Percentiles rank a stretch among this genome's conserved stretches.
Conservation (phyloP, 768 basidiomycete species). For the Amyloporia xantha region DNA sequence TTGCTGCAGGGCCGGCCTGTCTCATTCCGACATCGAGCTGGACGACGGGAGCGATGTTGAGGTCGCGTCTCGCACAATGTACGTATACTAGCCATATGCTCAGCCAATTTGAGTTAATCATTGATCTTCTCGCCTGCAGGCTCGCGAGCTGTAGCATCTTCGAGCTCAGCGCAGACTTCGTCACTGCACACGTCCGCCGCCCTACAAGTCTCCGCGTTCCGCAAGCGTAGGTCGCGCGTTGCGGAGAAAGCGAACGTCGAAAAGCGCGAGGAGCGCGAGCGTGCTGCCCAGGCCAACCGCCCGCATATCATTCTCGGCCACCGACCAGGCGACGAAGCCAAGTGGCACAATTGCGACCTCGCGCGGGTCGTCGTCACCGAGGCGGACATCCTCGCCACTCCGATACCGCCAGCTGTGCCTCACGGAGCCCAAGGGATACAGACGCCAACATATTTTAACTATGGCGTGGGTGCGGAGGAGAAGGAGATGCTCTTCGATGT, state of each 20-base stretch:
- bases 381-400: constrained; percentile 23
- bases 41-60: constrained; percentile 17
- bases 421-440: constrained; percentile 28
- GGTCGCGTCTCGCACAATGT: constrained; percentile 22
- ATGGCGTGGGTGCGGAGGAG: constrained; percentile 56
- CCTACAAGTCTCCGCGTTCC: constrained; percentile 27
- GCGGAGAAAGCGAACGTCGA: constrained; percentile 38
- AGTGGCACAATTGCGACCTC: constrained; percentile 66
- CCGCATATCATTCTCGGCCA: constrained; percentile 76
- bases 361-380: constrained; percentile 55
- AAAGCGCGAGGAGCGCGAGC: constrained; percentile 37
- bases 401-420: constrained; percentile 5
- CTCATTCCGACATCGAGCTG: constrained; percentile 5
- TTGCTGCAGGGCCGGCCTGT: constrained; percentile 1
- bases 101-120: not conserved
- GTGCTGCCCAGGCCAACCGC: constrained; percentile 31
- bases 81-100: too few relatives aligned
- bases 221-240: constrained; percentile 30
- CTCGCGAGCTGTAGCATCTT: constrained; percentile 35
- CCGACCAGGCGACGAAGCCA: constrained; percentile 51
- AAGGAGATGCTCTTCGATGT: constrained; percentile 60
- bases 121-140: constrained; percentile 11
- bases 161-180: constrained; percentile 27
- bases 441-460: constrained; percentile 51
- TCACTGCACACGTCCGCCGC: constrained; percentile 44